A percentile compares a stretch with the other conserved stretches of the same genome.
Evolutionary conservation across 73 alveolate genomes (phyloP).

Genomic region (Blepharisma stoltei): DNA sequence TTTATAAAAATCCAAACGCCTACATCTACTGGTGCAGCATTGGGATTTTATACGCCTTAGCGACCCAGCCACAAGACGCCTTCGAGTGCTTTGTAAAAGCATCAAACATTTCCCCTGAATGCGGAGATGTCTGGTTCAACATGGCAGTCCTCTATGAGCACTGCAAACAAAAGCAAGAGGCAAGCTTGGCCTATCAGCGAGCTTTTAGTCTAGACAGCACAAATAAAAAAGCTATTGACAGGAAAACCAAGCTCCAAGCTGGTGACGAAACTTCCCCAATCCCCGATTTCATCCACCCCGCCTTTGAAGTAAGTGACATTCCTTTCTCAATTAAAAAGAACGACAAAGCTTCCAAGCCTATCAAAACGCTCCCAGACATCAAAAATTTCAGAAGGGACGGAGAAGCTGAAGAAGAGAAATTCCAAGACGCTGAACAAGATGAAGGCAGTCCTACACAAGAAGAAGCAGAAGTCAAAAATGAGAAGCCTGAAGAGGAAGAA

Average conservation of each 20-base stretch:
- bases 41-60: constrained; percentile 53
- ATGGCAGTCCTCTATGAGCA: constrained; percentile 68
- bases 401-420: neutral
- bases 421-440: neutral
- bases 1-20: constrained; percentile 55
- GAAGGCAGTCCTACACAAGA: too few relatives aligned
- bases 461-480: neutral
- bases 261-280: neutral
- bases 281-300: constrained; percentile 20
- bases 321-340: constrained; percentile 31
- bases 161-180: constrained; percentile 72
- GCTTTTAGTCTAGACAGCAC: constrained; percentile 16
- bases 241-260: constrained; percentile 23
- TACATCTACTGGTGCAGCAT: constrained; percentile 59
- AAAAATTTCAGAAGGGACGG: neutral
- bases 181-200: constrained; percentile 54
- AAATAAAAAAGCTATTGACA: constrained; percentile 13
- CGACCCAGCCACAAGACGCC: constrained; percentile 52
- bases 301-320: neutral
- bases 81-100: constrained; percentile 65
- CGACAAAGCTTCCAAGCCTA: constrained; percentile 14
- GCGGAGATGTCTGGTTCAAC: constrained; percentile 65
- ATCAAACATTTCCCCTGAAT: constrained; percentile 45
- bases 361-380: constrained; percentile 26
- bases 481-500: neutral